Evolutionary conservation across 2,329 filamentous ascomycete genomes (phyloP).

Genomic region (Ophiocordyceps robertsii): DNA sequence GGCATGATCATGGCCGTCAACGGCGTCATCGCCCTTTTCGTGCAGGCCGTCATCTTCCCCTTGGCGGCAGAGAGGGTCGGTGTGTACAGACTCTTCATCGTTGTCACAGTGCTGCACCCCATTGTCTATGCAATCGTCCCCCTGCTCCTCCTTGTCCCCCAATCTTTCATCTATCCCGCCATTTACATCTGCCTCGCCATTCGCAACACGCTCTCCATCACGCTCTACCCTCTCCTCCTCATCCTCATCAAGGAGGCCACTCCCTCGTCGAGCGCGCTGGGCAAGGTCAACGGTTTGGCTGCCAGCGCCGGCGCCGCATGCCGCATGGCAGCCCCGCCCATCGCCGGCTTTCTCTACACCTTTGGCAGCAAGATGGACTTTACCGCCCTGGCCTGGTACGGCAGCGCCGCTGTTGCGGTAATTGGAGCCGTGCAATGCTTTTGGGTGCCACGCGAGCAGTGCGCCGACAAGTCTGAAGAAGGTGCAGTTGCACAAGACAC

Average conservation of each 20-base stretch:
- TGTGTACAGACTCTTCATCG: conserved; percentile 44
- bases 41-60: conserved; percentile 49
- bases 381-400: conserved; percentile 51
- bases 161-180: conserved; percentile 34
- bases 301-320: conserved; percentile 53
- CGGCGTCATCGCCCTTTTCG: conserved; percentile 43
- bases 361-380: conserved; percentile 44
- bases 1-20: conserved; percentile 48
- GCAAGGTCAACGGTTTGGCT: conserved; percentile 52
- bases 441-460: conserved; percentile 25
- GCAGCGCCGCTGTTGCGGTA: conserved; percentile 41
- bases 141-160: conserved; percentile 40
- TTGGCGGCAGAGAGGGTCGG: conserved; percentile 43
- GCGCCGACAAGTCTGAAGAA: conserved; percentile 16
- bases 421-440: conserved; percentile 49
- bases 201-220: conserved; percentile 47
- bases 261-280: conserved; percentile 39
- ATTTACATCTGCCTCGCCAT: conserved; percentile 46
- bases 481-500: conserved; percentile 5
- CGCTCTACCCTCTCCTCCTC: conserved; percentile 51
- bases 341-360: conserved; percentile 50
- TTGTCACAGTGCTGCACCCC: conserved; percentile 46
- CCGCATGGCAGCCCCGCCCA: conserved; percentile 52
- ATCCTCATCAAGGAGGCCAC: conserved; percentile 57
- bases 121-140: conserved; percentile 48